These are phyloP conservation scores for Tulasnella sp. DNA, from an alignment of 768 basidiomycete species.

Conservation along the genomic window DNA sequence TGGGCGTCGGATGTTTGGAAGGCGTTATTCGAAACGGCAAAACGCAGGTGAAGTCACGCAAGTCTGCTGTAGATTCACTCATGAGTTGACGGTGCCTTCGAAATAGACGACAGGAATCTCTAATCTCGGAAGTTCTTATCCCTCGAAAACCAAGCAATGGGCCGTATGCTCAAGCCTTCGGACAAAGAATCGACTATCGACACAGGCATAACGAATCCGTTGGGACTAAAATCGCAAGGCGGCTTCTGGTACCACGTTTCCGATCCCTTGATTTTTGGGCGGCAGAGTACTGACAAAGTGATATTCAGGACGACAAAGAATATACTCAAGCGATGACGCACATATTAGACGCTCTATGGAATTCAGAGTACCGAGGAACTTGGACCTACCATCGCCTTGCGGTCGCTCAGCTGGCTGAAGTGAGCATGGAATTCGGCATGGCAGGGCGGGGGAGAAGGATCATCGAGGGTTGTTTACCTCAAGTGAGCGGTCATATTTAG, in stretches of 20 bases:
- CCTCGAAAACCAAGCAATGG: constrained; percentile 10
- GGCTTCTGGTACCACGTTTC: background rate
- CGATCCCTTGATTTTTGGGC: no score
- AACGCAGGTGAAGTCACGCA: constrained; percentile 43
- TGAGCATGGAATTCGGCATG: constrained; percentile 68
- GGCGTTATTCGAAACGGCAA: constrained; percentile 53
- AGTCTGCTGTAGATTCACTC: no score
- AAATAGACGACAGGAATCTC: background rate
- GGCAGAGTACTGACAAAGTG: background rate
- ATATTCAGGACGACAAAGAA: constrained; percentile 48
- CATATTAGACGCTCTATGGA: constrained; percentile 62
- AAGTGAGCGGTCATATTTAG: constrained; percentile 33
- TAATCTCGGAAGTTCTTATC: constrained; percentile 6
- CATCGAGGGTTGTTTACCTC: constrained; percentile 71
- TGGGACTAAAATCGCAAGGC: background rate
- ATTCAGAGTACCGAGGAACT: constrained; percentile 65
- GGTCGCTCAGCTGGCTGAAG: constrained; percentile 62
- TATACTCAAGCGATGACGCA: constrained; percentile 49
- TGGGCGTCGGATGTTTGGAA: constrained; percentile 78
- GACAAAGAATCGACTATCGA: background rate
- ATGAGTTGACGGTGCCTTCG: no score
- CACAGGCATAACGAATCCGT: background rate
- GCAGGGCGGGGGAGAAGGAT: constrained; percentile 50
- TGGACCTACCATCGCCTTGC: constrained; percentile 56
- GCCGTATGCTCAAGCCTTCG: background rate